A percentile compares a stretch with the other conserved stretches of the same genome.
These are phyloP conservation scores for Luzula sylvatica DNA, from an alignment of 176 grass and related monocot species.

Conservation along the genomic window DNA sequence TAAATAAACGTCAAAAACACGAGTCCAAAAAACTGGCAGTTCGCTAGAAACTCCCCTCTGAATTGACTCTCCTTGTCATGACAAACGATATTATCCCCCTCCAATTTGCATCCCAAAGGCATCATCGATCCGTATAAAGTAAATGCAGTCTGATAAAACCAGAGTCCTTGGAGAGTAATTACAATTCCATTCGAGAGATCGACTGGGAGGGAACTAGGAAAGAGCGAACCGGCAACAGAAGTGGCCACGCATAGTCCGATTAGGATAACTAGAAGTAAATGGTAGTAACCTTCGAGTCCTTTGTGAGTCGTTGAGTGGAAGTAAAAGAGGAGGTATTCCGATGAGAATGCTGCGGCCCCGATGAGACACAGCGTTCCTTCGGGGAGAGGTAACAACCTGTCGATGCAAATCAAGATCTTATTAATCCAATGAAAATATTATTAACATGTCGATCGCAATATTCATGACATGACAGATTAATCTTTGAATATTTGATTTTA, in stretches of 20 bases:
- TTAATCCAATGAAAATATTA: no score
- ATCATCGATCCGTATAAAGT: constrained; percentile 81
- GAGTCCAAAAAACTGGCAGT: constrained; percentile 46
- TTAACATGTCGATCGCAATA: no score
- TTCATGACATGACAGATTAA: no score
- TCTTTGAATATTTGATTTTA: no score
- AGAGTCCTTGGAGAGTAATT: constrained; percentile 75
- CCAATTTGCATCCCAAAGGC: constrained; percentile 41
- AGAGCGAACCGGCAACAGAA: constrained; percentile 43
- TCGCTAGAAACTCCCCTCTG: constrained; percentile 55
- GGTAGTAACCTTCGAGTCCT: constrained; percentile 88
- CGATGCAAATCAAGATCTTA: background rate
- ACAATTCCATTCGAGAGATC: constrained; percentile 40
- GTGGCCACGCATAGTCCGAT: constrained; percentile 50
- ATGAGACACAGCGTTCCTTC: constrained; percentile 48
- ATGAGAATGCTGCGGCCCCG: constrained; percentile 45
- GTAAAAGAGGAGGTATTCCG: constrained; percentile 78
- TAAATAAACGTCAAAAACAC: constrained; percentile 43
- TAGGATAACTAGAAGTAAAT: constrained; percentile 67
- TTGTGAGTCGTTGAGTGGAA: constrained; percentile 82
- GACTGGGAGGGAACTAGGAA: constrained; percentile 44
- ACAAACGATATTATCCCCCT: constrained; percentile 37
- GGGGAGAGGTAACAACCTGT: constrained; percentile 53
- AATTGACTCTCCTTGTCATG: constrained; percentile 29
- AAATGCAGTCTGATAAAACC: constrained; percentile 98